Evolutionary conservation across 345 rosid genomes (phyloP).

Genomic region (Populus ilicifolia): DNA sequence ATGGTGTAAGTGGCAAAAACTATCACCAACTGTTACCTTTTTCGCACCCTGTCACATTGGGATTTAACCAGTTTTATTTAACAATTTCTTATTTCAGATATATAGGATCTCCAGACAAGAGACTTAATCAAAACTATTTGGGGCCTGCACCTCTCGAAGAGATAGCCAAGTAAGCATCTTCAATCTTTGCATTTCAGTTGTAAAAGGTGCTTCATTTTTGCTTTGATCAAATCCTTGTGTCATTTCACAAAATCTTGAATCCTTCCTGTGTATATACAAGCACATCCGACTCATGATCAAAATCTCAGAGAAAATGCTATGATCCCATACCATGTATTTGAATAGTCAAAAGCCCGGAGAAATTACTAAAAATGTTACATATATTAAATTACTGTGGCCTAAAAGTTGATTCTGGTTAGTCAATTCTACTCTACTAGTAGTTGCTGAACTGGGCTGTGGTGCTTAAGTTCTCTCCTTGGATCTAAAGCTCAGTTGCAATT

Average conservation of each 20-base stretch:
- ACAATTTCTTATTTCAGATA: constrained; percentile 42
- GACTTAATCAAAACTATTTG: constrained; percentile 61
- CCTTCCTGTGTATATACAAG: background rate
- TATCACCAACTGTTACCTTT: background rate
- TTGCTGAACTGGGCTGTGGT: background rate
- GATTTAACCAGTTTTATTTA: constrained; percentile 8
- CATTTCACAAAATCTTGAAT: background rate
- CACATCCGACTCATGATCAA: background rate
- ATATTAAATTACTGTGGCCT: background rate
- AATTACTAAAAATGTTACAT: too few species aligned
- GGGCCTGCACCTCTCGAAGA: constrained; percentile 80
- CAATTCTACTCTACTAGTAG: background rate
- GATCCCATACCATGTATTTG: background rate
- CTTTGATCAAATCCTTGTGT: background rate
- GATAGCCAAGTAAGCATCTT: constrained; percentile 58
- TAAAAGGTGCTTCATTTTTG: background rate
- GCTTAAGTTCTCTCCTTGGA: background rate
- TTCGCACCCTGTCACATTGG: too few species aligned
- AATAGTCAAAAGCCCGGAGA: too few species aligned
- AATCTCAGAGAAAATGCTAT: background rate
- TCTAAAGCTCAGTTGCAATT: background rate
- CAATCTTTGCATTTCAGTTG: background rate
- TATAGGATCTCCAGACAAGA: constrained; percentile 74
- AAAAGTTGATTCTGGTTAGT: background rate
- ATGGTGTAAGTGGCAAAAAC: constrained; percentile 61